A percentile compares a stretch with the other conserved stretches of the same genome.
phyloP scores from a whole-genome alignment of 306 rosid species.

The Prosopis cineraria region DNA sequence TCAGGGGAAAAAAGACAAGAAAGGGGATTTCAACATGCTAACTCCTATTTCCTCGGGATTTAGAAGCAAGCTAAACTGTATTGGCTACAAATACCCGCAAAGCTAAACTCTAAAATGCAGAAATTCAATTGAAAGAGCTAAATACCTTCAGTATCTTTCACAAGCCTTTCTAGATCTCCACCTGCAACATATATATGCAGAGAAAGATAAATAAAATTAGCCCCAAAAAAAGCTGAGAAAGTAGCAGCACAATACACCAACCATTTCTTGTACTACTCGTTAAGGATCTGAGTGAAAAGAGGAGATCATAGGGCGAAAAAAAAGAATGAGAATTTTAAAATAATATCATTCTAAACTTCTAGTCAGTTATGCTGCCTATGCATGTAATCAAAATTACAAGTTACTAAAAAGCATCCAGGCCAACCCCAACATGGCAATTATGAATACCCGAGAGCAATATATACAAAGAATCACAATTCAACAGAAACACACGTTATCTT shows the following conservation, averaged over 20 bases:
- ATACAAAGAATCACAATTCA: not conserved
- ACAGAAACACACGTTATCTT: not conserved
- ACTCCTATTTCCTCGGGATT: slow-evolving; percentile 9
- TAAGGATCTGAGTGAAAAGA: slow-evolving; percentile 22
- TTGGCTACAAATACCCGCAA: not conserved
- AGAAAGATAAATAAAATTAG: not conserved
- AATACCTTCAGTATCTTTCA: slow-evolving; percentile 80
- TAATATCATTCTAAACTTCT: not conserved
- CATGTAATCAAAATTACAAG: not conserved
- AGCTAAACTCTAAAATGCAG: not conserved
- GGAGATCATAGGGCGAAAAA: not conserved
- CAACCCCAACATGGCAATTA: not conserved
- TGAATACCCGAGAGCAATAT: not conserved
- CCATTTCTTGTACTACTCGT: not conserved
- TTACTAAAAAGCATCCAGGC: not conserved
- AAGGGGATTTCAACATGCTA: slow-evolving; percentile 15
- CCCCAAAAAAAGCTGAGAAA: not conserved
- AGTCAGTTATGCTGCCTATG: not conserved
- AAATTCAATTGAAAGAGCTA: slow-evolving; percentile 6
- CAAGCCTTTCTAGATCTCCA: slow-evolving; percentile 84
- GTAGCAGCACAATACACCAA: not conserved
- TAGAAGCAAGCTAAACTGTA: not conserved
- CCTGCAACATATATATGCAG: slow-evolving; percentile 46
- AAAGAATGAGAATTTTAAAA: not conserved
- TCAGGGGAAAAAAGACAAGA: not conserved